Conservation (phyloP, 192 early-diverging fungal genomes). For the Coemansia sp. region DNA sequence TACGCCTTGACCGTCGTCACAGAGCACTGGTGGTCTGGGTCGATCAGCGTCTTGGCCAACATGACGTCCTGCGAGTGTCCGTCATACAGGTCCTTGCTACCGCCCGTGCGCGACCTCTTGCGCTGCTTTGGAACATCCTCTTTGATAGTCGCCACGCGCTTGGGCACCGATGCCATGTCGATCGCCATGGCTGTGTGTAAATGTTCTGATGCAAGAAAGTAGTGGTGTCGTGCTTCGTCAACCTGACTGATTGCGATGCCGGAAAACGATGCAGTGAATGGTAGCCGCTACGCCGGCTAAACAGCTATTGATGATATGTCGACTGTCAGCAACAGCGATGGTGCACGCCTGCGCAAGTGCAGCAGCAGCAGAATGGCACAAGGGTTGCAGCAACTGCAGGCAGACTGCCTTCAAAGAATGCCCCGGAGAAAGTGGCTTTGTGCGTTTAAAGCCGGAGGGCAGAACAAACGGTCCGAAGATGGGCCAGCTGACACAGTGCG, state of each 20-base stretch:
- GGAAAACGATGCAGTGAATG: neutral
- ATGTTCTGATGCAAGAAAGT: neutral
- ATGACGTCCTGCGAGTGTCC: slow-evolving; percentile 57
- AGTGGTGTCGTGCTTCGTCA: neutral
- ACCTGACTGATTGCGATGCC: neutral
- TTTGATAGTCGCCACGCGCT: slow-evolving; percentile 18
- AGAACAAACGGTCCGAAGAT: slow-evolving; percentile 9
- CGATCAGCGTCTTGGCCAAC: slow-evolving; percentile 57
- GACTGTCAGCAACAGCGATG: neutral
- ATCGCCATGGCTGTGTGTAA: neutral
- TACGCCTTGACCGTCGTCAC: slow-evolving; percentile 57
- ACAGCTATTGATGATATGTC: neutral
- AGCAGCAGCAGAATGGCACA: neutral
- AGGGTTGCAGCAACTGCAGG: neutral
- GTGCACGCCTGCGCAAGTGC: neutral
- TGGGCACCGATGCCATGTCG: neutral
- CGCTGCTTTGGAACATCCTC: slow-evolving; percentile 44
- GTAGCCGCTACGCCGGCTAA: neutral
- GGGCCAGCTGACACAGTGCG: neutral
- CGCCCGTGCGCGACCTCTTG: slow-evolving; percentile 56
- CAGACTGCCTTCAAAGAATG: slow-evolving; percentile 1
- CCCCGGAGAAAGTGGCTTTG: slow-evolving; percentile 5
- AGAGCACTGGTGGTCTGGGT: slow-evolving; percentile 58
- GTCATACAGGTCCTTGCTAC: slow-evolving; percentile 57
- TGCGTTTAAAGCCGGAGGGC: slow-evolving; percentile 7